Base-by-base conservation (phyloP, 805 yeast species). In the Yarrowia deformans region DNA sequence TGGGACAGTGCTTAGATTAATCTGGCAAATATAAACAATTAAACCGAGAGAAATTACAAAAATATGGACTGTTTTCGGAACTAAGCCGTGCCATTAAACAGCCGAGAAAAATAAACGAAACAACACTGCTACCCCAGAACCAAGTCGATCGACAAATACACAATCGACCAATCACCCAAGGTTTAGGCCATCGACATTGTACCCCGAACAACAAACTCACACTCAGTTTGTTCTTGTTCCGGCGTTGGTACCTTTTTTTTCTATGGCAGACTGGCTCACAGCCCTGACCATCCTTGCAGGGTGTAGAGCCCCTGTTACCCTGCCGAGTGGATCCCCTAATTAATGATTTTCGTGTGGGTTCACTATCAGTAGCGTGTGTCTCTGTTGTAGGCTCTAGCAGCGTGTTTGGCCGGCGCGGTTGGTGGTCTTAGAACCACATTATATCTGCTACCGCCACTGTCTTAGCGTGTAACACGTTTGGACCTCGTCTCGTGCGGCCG, bases 271-370 rank as follows among this genome's bases (percentile, higher is more conserved):
- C 37, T 39, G 45, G 29, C 45, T 39, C 45, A 54, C 48, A 56
- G 63, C 63, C 63, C 63, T 56, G 63, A 56, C 63, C 63, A 56
- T 56, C 63, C 48, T 29, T 56, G 63, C 63, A 56, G 39, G 35
- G n/a, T n/a, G 29, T 3, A 29, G 7, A 19, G 29, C 16, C 12
- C 9, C n/a, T 18, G 40, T 52, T 52, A 52, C 58, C 58, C 58
- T 52, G 29, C 42, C 29, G 29, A 23, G 29, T 23, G 39, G n/a
- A 50, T 48, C 16, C 12, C 3, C 7, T 32, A 42, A 35, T 35
- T 29, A 18, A 34, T 35, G 12, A 29, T 29, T 19, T 16, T n/a
- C 43, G n/a, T 18, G 18, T 29, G 8, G 46, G 23, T n/a, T 2
- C 29, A 23, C 29, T 23, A 23, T 4, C 29, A 23, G 29, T 23